phyloP scores from a whole-genome alignment of 352 stramenopile genomes.

The Phytopythium helicoides region DNA sequence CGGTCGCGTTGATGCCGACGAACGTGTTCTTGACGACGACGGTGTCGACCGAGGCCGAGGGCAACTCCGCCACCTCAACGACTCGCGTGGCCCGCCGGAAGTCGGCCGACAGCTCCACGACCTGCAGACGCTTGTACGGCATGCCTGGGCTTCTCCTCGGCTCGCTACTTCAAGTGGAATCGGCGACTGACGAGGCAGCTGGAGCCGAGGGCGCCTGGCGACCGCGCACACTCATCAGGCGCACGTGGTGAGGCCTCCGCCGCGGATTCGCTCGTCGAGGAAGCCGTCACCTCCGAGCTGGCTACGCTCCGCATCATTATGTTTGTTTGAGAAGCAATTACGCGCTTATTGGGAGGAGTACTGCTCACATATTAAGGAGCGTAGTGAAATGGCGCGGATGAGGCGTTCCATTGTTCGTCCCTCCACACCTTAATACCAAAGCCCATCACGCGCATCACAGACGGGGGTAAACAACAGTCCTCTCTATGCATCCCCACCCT shows the following conservation, averaged over 20 bases:
- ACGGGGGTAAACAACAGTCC: too few species aligned
- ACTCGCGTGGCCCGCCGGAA: conserved; percentile 38
- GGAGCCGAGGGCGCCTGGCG: too few species aligned
- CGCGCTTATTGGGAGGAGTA: too few species aligned
- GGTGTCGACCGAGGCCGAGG: conserved; percentile 11
- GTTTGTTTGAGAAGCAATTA: too few species aligned
- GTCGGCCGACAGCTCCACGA: conserved; percentile 28
- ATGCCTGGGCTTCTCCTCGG: conserved; percentile 18
- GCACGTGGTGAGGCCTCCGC: background rate
- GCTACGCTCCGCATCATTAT: too few species aligned
- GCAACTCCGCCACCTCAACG: conserved; percentile 25
- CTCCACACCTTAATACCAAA: background rate
- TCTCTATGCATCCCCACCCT: too few species aligned
- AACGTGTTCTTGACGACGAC: conserved; percentile 47
- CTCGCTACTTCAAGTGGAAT: background rate
- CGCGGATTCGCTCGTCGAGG: too few species aligned
- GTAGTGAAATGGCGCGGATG: too few species aligned
- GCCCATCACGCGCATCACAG: too few species aligned
- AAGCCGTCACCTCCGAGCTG: too few species aligned
- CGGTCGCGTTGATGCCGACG: conserved; percentile 44
- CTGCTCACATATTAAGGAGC: too few species aligned
- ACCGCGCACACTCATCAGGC: background rate
- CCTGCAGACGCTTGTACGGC: conserved; percentile 23
- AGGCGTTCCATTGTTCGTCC: background rate
- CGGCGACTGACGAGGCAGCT: background rate